Base-by-base conservation (phyloP, 306 rosid genomes). In the Begonia masoniana region DNA sequence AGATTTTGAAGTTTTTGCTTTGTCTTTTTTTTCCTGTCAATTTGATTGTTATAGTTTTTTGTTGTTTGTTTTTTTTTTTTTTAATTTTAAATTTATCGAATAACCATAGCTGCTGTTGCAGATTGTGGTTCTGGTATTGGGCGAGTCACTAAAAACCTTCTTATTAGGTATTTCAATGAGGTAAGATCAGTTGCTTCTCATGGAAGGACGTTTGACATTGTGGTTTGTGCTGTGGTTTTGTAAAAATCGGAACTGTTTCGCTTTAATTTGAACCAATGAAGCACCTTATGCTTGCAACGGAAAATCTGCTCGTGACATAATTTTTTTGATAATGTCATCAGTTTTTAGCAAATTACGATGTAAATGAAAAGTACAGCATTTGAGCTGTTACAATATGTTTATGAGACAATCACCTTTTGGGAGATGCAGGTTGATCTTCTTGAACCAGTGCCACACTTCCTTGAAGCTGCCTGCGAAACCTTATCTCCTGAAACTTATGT, bases 111-210 rank as follows among this genome's bases (percentile, higher is more conserved):
- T 51, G 12, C 41, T 61, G 39, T 69, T 69, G 51, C 79, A 87
- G 97, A 91, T 71, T 85, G 97, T 75, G 97, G 97, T 81, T 83
- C 96, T 71, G 97, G 97, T 65, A 83, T 91, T 68, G 97, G 97
- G 12, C 77, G 97, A 74, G 72, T 91, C 47, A 75, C 97, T 36
- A 85, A 81, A 69, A 91, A 81, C 73, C 92, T 91, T 56, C 77
- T 91, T 26, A 78, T 91, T 17, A 77, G 86, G 67, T 65, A 83
- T 62, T 91, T 91, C 76, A 91, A 81, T 59, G 96, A 83, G 96
- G 97, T 83, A 63, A 58, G 82, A 65, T 58, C 49, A 58, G 62
- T 55, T 70, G 45, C 13, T 62, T 31, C 39, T 31, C 39, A 31
- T 31, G 39, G 39, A 31, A 31, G 7, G 9, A 7, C 8, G 39